Percentiles rank a stretch among this genome's conserved stretches.
Evolutionary conservation across 805 yeast genomes (phyloP).

Genomic region (Yarrowia bubula): DNA sequence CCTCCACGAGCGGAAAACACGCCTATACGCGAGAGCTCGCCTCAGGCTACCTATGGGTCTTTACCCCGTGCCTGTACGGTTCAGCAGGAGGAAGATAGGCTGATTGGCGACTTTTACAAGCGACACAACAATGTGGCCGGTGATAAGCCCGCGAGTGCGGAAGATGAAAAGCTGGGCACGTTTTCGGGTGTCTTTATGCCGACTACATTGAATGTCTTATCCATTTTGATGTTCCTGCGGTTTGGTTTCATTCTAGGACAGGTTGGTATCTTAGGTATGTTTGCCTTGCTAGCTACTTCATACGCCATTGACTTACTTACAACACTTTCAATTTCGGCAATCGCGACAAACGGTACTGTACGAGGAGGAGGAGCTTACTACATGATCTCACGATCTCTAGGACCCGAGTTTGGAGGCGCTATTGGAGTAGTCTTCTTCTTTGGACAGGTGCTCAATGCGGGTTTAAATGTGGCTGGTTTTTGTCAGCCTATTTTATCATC

Average conservation of each 20-base stretch:
- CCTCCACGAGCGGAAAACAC: neutral
- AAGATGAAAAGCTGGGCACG: slow-evolving; percentile 61
- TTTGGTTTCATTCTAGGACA: slow-evolving; percentile 96
- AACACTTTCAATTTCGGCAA: slow-evolving; percentile 87
- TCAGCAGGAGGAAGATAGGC: slow-evolving; percentile 8
- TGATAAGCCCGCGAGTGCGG: neutral
- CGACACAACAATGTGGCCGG: slow-evolving; percentile 14
- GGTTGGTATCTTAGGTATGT: slow-evolving; percentile 80
- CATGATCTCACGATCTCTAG: slow-evolving; percentile 91
- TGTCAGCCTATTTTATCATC: slow-evolving; percentile 85
- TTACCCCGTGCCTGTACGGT: neutral
- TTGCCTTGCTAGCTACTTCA: slow-evolving; percentile 64
- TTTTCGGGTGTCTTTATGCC: slow-evolving; percentile 91
- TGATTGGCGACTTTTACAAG: slow-evolving; percentile 23
- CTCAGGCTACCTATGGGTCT: neutral
- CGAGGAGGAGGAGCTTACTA: slow-evolving; percentile 98
- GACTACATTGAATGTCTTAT: slow-evolving; percentile 85
- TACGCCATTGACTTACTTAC: slow-evolving; percentile 81
- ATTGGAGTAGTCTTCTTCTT: slow-evolving; percentile 91
- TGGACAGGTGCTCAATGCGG: slow-evolving; percentile 86
- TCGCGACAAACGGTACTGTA: slow-evolving; percentile 95
- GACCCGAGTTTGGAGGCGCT: slow-evolving; percentile 98
- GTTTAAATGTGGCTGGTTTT: slow-evolving; percentile 93
- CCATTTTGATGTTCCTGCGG: slow-evolving; percentile 90
- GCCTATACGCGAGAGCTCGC: neutral